Evolutionary conservation across 2,329 filamentous ascomycete species (phyloP).

Genomic region (Colletotrichum plurivorum): DNA sequence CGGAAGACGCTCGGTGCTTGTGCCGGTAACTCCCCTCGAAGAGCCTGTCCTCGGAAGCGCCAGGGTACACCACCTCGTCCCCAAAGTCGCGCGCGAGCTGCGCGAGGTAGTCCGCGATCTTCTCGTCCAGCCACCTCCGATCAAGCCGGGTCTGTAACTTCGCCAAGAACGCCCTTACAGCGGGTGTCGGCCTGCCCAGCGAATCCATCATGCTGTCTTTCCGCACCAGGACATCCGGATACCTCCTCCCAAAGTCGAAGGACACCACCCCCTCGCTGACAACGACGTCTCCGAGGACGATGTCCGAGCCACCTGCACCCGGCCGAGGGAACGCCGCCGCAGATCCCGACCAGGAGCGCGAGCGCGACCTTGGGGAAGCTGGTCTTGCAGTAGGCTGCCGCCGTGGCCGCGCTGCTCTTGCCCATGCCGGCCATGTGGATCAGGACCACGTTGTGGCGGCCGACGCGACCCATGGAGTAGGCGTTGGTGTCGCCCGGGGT

Average conservation of each 20-base stretch:
- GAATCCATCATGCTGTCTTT: slow-evolving; percentile 47
- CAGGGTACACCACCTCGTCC: slow-evolving; percentile 44
- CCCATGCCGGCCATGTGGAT: slow-evolving; percentile 48
- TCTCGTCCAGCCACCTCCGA: slow-evolving; percentile 33
- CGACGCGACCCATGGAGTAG: slow-evolving; percentile 48
- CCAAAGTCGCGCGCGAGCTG: background rate
- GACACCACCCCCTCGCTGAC: slow-evolving; percentile 48
- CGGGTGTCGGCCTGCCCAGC: slow-evolving; percentile 45
- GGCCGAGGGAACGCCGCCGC: slow-evolving; percentile 53
- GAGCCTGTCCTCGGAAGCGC: slow-evolving; percentile 46
- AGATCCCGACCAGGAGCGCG: slow-evolving; percentile 56
- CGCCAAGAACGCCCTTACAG: slow-evolving; percentile 46
- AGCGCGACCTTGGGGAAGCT: slow-evolving; percentile 54
- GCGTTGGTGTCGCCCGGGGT: slow-evolving; percentile 45
- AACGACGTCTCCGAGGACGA: slow-evolving; percentile 52
- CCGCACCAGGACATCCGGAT: slow-evolving; percentile 43
- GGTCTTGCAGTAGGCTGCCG: slow-evolving; percentile 45
- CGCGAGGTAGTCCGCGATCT: background rate
- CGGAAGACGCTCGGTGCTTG: slow-evolving; percentile 45
- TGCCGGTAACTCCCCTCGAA: slow-evolving; percentile 50
- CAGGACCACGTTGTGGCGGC: slow-evolving; percentile 45
- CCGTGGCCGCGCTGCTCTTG: slow-evolving; percentile 44
- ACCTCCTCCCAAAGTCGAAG: slow-evolving; percentile 47
- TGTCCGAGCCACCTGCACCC: slow-evolving; percentile 3
- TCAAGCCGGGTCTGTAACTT: slow-evolving; percentile 22